phyloP scores from a whole-genome alignment of 768 basidiomycete species.

The Cytidiella melzeri region DNA sequence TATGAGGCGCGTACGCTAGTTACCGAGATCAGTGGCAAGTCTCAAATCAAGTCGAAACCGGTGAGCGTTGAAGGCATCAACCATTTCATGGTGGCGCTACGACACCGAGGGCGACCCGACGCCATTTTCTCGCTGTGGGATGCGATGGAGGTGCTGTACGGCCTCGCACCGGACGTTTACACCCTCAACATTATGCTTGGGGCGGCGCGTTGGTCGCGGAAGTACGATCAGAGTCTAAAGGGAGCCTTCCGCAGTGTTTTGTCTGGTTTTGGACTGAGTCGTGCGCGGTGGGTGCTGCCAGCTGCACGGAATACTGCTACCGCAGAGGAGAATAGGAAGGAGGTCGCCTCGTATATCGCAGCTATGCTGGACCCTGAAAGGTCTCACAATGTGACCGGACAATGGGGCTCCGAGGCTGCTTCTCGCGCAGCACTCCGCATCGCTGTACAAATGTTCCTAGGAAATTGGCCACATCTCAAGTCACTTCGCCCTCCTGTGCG shows the following conservation, averaged over 20 bases:
- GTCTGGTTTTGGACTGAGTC: neutral
- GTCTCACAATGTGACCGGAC: conserved; percentile 23
- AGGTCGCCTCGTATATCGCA: conserved; percentile 1
- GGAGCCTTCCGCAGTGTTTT: conserved; percentile 31
- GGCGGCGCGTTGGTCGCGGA: conserved; percentile 46
- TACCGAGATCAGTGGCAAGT: neutral
- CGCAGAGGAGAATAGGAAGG: neutral
- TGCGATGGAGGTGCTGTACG: conserved; percentile 53
- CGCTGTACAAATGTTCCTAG: conserved; percentile 28
- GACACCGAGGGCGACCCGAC: conserved; percentile 51
- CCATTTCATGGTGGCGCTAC: conserved; percentile 25
- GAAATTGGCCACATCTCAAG: conserved; percentile 44
- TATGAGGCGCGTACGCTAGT: neutral
- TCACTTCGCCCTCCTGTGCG: conserved; percentile 32
- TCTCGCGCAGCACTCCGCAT: conserved; percentile 23
- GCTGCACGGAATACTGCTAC: conserved; percentile 29
- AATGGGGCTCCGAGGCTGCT: conserved; percentile 24
- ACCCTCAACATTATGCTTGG: conserved; percentile 59
- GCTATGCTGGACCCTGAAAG: conserved; percentile 9
- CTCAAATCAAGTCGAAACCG: neutral
- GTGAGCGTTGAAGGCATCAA: conserved; percentile 7
- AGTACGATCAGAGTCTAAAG: conserved; percentile 44
- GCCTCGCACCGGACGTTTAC: conserved; percentile 43
- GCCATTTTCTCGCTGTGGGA: conserved; percentile 64
- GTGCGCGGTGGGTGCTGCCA: neutral